Evolutionary conservation across 208 protist species (phyloP), one percentile per base, ranked within the genome.

Genomic region (Leishmania tarentolae): DNA sequence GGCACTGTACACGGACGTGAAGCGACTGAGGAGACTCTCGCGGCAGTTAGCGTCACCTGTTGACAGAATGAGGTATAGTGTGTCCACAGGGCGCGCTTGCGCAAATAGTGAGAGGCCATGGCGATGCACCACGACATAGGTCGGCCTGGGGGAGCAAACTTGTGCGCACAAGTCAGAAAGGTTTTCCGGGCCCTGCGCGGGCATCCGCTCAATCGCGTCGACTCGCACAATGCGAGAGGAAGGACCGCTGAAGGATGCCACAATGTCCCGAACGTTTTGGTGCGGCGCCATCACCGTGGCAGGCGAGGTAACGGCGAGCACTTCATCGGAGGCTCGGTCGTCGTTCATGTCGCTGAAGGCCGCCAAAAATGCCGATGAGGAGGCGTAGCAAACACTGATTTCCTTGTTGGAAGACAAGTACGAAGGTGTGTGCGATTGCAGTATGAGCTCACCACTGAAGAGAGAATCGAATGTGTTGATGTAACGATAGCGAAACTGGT

Each of bases 401-500:
- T 93, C 88, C 66, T 83, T 86, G 24, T 83, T 76, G 24, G 78
- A 66, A 3, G 86, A 76, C 50, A 93, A 85, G 77, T 88, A 87
- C 15, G 92, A 90, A 19, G 86, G 87, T 50, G 90, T 87, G 53
- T 89, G 80, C 17, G 87, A 87, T n/a, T 88, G 87, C 72, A 95
- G 81, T 40, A 87, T 81, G 35, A 97, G 84, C 52, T 91, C 87
- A 15, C 81, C 79, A 28, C 71, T 72, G 78, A 83, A 84, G 59
- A 87, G 84, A 46, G 79, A 83, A 46, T 85, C 82, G 70, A 82
- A 89, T 24, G 83, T 61, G 80, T 90, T 86, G 52, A 86, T 81
- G 81, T 94, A 96, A 63, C 88, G 85, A 80, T 98, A 98, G 57
- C 91, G 95, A 59, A 94, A 96, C 81, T 95, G 92, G 28, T 97